Evolutionary conservation across 2,329 filamentous ascomycete species (phyloP), one percentile per base, ranked within the genome.

Genomic region (Ceratocystiopsis sp.): DNA sequence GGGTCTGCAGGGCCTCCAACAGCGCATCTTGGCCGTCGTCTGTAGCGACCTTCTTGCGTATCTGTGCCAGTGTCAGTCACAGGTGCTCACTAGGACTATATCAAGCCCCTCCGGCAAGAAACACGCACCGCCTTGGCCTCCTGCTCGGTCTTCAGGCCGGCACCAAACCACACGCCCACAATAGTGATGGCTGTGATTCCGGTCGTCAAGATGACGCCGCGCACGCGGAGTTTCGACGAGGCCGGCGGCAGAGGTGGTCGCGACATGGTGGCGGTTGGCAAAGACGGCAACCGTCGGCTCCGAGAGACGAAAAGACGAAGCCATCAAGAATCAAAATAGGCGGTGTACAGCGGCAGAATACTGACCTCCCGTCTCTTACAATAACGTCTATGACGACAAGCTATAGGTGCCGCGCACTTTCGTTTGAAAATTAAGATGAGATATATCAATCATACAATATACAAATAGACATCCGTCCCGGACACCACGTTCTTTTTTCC

Each of bases 91-190:
- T 29, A 10, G 10, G 9, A 6, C 9, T 29, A 7, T 11, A 11
- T 6, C 6, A 29, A 29, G 4, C 25, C 25, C 19, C 25, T 8
- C 19, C 32, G 32, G 4, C 8, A 14, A 33, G 12, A 19, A 10
- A 8, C 16, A 35, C 43, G 10, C n/a, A 47, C 49, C 44, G 47
- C 29, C 15, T 43, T 46, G 3, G 42, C 46, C 43, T 60, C 53
- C 14, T 51, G 45, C 36, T 51, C 51, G 33, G 49, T 50, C 52
- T 61, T 61, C 36, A 61, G 50, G 4, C 52, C 51, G 5, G 59
- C 59, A 34, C 59, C 59, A 45, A 55, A 57, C 19, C 57, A 46
- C 6, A 53, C 53, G 42, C 58, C 58, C 2, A 51, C 51, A 35
- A 55, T 50, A 33, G 53, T 56, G 38, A 57, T 50, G 42, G 53